A percentile compares a stretch with the other conserved stretches of the same genome.
These are phyloP conservation scores for Neurospora cerealis DNA, from an alignment of 495 filamentous ascomycete genomes.

Conservation along the genomic window DNA sequence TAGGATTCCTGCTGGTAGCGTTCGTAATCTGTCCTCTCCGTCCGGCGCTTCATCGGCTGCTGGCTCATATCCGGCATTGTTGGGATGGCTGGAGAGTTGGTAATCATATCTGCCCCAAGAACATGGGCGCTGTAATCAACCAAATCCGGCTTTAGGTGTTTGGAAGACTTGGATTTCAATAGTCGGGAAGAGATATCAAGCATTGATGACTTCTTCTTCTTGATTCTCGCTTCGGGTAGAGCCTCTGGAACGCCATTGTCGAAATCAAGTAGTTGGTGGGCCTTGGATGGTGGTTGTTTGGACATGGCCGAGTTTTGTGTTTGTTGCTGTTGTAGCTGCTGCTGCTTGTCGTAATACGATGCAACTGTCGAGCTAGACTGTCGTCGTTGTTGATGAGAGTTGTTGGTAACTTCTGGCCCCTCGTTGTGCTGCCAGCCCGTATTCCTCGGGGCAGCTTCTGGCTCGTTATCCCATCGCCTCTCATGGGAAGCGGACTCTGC, in stretches of 20 bases:
- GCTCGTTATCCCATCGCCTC: conserved; percentile 36
- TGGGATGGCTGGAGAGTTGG: conserved; percentile 30
- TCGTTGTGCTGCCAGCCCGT: conserved; percentile 23
- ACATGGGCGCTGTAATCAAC: conserved; percentile 4
- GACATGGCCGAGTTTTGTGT: conserved; percentile 45
- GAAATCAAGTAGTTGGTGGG: conserved; percentile 31
- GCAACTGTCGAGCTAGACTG: conserved; percentile 41
- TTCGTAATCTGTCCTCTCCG: conserved; percentile 30
- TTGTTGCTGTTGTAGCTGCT: conserved; percentile 44
- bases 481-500: conserved; percentile 9
- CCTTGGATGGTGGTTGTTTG: conserved; percentile 39
- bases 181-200: conserved; percentile 36
- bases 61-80: conserved; percentile 19
- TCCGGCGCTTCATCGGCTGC: conserved; percentile 16
- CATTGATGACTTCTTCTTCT: conserved; percentile 40
- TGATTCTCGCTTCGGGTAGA: conserved; percentile 5
- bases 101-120: conserved; percentile 21
- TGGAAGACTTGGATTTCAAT: conserved; percentile 6
- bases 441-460: conserved; percentile 13
- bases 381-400: conserved; percentile 30
- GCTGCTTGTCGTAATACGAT: conserved; percentile 42
- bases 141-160: conserved; percentile 11
- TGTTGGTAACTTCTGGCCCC: conserved; percentile 21
- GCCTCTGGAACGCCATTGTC: conserved; percentile 17
- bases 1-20: conserved; percentile 44